phyloP scores from a whole-genome alignment of 768 basidiomycete species.

The Tubosaeta sp. region DNA sequence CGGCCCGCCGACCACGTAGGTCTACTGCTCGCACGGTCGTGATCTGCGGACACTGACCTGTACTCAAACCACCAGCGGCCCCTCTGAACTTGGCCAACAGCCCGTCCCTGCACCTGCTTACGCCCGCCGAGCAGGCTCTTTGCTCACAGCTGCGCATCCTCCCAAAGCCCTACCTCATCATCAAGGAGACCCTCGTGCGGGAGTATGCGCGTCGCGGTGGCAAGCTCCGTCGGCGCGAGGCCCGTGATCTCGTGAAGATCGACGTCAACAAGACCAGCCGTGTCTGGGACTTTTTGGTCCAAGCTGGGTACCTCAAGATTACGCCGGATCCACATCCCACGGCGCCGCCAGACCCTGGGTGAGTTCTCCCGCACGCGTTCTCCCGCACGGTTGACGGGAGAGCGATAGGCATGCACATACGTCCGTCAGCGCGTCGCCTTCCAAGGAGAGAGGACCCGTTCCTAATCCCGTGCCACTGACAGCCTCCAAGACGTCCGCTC shows the following conservation, averaged over 20 bases:
- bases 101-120: constrained; percentile 85
- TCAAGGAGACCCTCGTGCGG: constrained; percentile 92
- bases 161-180: constrained; percentile 91
- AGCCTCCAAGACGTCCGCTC: constrained; percentile 8
- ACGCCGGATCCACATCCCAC: constrained; percentile 45
- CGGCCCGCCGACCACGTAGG: constrained; percentile 42
- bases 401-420: constrained; percentile 11
- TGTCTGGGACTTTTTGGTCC: constrained; percentile 91
- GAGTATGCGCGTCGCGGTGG: constrained; percentile 91
- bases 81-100: constrained; percentile 91
- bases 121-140: constrained; percentile 79
- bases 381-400: background rate
- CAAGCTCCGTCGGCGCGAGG: constrained; percentile 82
- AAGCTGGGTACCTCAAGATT: constrained; percentile 77
- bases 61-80: constrained; percentile 32
- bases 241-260: constrained; percentile 86
- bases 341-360: constrained; percentile 36
- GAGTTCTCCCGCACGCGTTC: constrained; percentile 7
- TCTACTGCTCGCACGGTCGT: background rate
- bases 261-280: constrained; percentile 90
- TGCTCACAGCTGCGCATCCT: constrained; percentile 88
- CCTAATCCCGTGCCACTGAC: constrained; percentile 15
- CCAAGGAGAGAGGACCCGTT: constrained; percentile 22
- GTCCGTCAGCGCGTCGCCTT: constrained; percentile 20
- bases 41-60: background rate